Percentiles rank a stretch among this genome's conserved stretches.
Evolutionary conservation across 2,329 filamentous ascomycete species (phyloP).

Genomic region (Rhinocladiella similis): DNA sequence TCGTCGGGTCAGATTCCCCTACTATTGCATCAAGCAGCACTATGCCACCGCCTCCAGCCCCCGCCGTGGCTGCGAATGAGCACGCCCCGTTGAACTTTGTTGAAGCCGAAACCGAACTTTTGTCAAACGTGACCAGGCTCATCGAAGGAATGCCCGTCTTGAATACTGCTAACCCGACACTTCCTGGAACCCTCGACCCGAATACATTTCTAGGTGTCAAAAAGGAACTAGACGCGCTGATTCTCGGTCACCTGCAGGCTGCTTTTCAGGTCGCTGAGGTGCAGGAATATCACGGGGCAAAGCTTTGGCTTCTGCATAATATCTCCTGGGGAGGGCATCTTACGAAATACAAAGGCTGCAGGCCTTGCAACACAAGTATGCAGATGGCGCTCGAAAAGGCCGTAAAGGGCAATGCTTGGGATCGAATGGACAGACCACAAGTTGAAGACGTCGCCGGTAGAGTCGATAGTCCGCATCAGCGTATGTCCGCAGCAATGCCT

Average conservation of each 20-base stretch:
- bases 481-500: too few relatives aligned
- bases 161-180: background rate
- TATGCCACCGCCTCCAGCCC: background rate
- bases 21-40: background rate
- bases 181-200: background rate
- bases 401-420: too few relatives aligned
- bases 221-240: conserved; percentile 17
- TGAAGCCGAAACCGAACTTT: conserved; percentile 9
- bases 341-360: background rate
- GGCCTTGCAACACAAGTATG: background rate
- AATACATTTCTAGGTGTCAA: conserved; percentile 15
- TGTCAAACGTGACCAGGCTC: conserved; percentile 13
- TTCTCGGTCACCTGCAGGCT: conserved; percentile 17
- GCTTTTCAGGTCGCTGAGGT: conserved; percentile 18
- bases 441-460: too few relatives aligned
- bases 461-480: too few relatives aligned
- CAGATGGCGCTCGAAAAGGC: background rate
- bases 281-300: conserved; percentile 17
- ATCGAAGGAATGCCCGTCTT: conserved; percentile 7
- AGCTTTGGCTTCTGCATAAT: conserved; percentile 18
- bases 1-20: background rate
- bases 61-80: background rate
- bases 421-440: too few relatives aligned
- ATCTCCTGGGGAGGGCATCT: background rate
- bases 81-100: background rate